Percentiles rank a stretch among this genome's conserved stretches.
These are phyloP conservation scores for Sedum album DNA, from an alignment of 164 flowering plant genomes.

Conservation along the genomic window DNA sequence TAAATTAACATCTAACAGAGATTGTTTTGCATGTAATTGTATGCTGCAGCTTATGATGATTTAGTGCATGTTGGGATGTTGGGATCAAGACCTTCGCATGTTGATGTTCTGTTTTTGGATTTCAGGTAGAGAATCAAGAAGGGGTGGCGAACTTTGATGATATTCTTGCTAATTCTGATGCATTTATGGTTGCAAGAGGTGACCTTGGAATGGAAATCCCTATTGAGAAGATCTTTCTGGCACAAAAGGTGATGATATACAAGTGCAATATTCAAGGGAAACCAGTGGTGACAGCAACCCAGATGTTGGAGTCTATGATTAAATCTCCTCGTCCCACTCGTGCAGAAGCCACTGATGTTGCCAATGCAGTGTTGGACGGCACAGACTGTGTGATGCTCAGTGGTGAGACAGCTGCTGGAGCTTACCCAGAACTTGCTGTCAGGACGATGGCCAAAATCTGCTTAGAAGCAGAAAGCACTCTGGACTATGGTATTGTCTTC, in stretches of 20 bases:
- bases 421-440: conserved; percentile 82
- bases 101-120: background rate
- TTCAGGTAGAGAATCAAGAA: conserved; percentile 87
- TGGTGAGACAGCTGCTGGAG: conserved; percentile 92
- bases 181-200: conserved; percentile 75
- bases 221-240: conserved; percentile 72
- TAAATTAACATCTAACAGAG: background rate
- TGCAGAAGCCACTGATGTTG: conserved; percentile 79
- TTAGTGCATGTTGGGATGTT: background rate
- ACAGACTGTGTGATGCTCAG: conserved; percentile 95
- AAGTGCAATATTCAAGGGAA: conserved; percentile 90
- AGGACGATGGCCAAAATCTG: conserved; percentile 82
- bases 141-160: conserved; percentile 91
- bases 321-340: conserved; percentile 86
- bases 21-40: background rate
- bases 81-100: background rate
- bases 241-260: conserved; percentile 87
- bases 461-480: conserved; percentile 73
- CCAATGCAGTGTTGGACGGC: conserved; percentile 79
- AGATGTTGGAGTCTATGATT: conserved; percentile 84
- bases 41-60: background rate
- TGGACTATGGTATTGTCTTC: conserved; percentile 63
- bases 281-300: conserved; percentile 85
- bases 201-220: conserved; percentile 92
- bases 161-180: conserved; percentile 73